Evolutionary conservation across 495 filamentous ascomycete genomes (phyloP).

Genomic region (Penicillium paxilli): DNA sequence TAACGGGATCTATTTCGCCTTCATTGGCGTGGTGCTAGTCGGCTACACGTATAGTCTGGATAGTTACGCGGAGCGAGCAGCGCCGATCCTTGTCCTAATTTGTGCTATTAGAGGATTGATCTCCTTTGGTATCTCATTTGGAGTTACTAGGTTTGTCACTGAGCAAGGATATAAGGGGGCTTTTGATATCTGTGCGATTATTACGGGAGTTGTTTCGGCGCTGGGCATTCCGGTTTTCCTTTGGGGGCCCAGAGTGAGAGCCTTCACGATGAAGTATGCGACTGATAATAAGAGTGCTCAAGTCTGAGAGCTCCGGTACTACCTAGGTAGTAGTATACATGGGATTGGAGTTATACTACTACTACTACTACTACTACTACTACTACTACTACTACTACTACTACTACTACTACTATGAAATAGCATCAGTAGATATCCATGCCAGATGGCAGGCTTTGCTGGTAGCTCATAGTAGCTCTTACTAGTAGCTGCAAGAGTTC

Average conservation of each 20-base stretch:
- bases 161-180: neutral
- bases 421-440: neutral
- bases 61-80: constrained; percentile 22
- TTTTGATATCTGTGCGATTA: neutral
- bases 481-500: no score
- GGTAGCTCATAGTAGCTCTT: neutral
- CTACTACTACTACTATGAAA: neutral
- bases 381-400: no score
- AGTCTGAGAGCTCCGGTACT: no score
- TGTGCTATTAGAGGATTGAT: constrained; percentile 25
- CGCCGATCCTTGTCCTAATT: constrained; percentile 25
- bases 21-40: constrained; percentile 22
- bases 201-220: neutral
- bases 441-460: no score
- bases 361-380: no score
- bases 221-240: neutral
- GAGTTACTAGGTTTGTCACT: neutral
- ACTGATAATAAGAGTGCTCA: neutral
- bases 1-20: constrained; percentile 28
- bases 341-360: no score
- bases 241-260: neutral
- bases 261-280: neutral
- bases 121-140: constrained; percentile 37
- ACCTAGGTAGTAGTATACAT: no score
- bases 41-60: constrained; percentile 28